Percentiles rank a stretch among this genome's conserved stretches.
Evolutionary conservation across 768 basidiomycete species (phyloP).

Genomic region (Auricularia cornea): DNA sequence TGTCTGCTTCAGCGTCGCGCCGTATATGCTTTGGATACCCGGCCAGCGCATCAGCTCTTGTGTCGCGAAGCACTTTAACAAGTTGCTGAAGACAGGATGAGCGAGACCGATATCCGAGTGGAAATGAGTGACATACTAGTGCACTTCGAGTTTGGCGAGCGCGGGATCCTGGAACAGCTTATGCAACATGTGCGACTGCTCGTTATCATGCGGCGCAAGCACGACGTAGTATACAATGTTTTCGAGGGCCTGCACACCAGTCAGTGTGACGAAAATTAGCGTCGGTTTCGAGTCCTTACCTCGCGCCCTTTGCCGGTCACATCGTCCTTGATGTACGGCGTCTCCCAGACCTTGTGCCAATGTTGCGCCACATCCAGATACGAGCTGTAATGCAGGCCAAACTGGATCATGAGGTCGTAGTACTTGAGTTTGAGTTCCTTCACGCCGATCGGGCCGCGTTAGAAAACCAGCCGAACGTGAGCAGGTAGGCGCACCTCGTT

Average conservation of each 20-base stretch:
- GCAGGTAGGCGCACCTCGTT: slow-evolving; percentile 58
- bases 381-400: slow-evolving; percentile 72
- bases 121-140: slow-evolving; percentile 50
- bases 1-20: slow-evolving; percentile 70
- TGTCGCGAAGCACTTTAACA: slow-evolving; percentile 90
- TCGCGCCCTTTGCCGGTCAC: slow-evolving; percentile 53
- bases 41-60: slow-evolving; percentile 96
- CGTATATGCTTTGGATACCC: slow-evolving; percentile 82
- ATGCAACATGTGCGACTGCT: slow-evolving; percentile 95
- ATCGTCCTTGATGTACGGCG: slow-evolving; percentile 86
- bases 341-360: slow-evolving; percentile 96
- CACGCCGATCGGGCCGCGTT: slow-evolving; percentile 1
- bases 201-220: slow-evolving; percentile 90
- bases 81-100: slow-evolving; percentile 49
- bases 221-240: slow-evolving; percentile 93
- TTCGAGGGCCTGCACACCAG: slow-evolving; percentile 63
- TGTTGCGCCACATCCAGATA: slow-evolving; percentile 94
- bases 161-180: slow-evolving; percentile 75
- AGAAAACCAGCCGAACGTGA: neutral
- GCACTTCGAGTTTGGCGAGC: slow-evolving; percentile 69
- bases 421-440: slow-evolving; percentile 94
- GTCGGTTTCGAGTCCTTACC: slow-evolving; percentile 31
- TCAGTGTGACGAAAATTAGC: neutral
- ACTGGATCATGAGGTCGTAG: slow-evolving; percentile 94
- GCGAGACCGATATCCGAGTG: neutral